Conservation (phyloP, 345 rosid species). For the Durio zibethinus region DNA sequence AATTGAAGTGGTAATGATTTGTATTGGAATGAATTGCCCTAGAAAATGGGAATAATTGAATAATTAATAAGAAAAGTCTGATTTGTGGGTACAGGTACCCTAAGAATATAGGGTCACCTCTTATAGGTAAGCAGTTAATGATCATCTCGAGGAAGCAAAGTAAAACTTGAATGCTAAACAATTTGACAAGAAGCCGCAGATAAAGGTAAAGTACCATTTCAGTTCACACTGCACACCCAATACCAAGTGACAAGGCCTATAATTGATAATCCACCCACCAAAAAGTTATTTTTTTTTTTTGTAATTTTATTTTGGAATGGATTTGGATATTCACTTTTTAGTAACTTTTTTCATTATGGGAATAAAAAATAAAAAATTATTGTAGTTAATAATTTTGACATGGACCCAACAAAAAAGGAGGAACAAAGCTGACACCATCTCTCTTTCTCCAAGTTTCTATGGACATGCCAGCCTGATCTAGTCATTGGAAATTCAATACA, state of each 20-base stretch:
- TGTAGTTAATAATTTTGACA: background rate
- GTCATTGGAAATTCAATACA: slow-evolving; percentile 34
- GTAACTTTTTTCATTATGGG: background rate
- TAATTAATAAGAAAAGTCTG: too few relatives aligned
- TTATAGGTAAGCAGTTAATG: background rate
- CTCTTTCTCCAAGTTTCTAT: background rate
- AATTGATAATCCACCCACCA: background rate
- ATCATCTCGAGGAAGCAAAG: background rate
- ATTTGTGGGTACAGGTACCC: background rate
- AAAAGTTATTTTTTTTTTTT: background rate
- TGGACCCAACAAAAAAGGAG: background rate
- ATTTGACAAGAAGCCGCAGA: background rate
- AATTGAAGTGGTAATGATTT: too few relatives aligned
- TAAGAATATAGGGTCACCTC: background rate
- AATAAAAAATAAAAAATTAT: background rate
- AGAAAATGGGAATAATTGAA: too few relatives aligned
- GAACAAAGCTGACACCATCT: background rate
- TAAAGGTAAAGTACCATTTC: background rate
- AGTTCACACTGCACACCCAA: too few relatives aligned
- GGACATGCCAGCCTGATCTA: slow-evolving; percentile 22
- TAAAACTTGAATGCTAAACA: background rate
- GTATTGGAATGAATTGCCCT: too few relatives aligned
- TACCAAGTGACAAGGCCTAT: background rate
- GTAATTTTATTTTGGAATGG: background rate
- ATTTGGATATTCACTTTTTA: background rate